phyloP scores from a whole-genome alignment of 371 early-diverging fungal species.

The Thermomucor indicae-seudaticae region DNA sequence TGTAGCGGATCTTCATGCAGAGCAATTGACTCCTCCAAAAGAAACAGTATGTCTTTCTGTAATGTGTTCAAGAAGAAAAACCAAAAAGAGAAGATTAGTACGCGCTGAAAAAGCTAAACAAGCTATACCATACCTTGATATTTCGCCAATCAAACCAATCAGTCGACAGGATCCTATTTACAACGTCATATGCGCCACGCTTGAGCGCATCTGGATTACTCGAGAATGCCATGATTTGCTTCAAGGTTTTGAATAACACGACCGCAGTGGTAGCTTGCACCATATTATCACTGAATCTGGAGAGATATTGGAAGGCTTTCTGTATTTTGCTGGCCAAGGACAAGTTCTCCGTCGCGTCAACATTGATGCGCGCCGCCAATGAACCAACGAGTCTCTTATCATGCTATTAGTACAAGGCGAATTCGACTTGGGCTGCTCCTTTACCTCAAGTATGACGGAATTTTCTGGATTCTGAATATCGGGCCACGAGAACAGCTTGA shows the following conservation, averaged over 20 bases:
- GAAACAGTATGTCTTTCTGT: constrained; percentile 33
- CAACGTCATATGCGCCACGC: constrained; percentile 16
- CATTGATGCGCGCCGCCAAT: constrained; percentile 14
- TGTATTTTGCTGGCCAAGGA: constrained; percentile 8
- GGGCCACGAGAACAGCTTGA: constrained; percentile 51
- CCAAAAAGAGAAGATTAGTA: not conserved
- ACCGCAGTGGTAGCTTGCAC: constrained; percentile 32
- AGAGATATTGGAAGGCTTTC: constrained; percentile 35
- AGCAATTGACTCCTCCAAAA: constrained; percentile 46
- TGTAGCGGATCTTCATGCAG: constrained; percentile 31
- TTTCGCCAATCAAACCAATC: constrained; percentile 41
- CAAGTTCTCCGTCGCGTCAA: constrained; percentile 6
- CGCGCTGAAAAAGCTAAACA: not conserved
- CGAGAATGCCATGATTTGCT: constrained; percentile 21
- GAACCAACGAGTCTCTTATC: constrained; percentile 11
- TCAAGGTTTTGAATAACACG: constrained; percentile 22
- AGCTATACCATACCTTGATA: constrained; percentile 21
- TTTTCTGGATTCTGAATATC: constrained; percentile 49
- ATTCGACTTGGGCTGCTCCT: not conserved
- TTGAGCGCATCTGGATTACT: constrained; percentile 6
- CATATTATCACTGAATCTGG: constrained; percentile 22
- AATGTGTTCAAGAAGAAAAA: not conserved
- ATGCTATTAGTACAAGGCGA: too few relatives aligned
- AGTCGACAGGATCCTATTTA: constrained; percentile 16
- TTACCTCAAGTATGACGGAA: constrained; percentile 25